Conservation (phyloP, 2,329 filamentous ascomycete genomes). For the Claviceps sp. region DNA sequence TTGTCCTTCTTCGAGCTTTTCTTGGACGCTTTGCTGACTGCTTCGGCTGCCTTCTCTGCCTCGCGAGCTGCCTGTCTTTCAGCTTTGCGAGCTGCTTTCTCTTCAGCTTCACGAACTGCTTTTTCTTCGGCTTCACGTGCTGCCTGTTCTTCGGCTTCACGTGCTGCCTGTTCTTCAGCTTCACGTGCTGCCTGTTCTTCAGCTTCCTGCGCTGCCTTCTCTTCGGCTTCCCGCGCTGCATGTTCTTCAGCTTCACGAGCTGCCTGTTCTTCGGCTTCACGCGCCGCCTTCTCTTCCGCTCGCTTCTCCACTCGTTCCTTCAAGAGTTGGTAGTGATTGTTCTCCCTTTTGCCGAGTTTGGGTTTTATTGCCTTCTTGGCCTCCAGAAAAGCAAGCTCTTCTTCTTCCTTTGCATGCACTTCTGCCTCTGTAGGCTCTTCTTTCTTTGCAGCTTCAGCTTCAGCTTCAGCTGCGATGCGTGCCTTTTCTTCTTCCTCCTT, state of each 20-base stretch:
- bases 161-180: constrained; percentile 7
- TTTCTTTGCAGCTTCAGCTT: no score
- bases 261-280: constrained; percentile 25
- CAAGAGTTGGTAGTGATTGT: constrained; percentile 28
- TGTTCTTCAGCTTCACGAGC: constrained; percentile 23
- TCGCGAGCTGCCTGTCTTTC: constrained; percentile 19
- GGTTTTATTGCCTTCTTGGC: constrained; percentile 36
- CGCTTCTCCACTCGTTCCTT: constrained; percentile 21
- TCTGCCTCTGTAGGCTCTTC: no score
- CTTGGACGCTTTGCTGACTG: constrained; percentile 26
- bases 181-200: not conserved
- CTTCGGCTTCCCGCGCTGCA: not conserved
- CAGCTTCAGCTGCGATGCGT: no score
- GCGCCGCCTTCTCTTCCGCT: constrained; percentile 19
- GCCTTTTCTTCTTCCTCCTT: no score
- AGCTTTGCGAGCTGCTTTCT: constrained; percentile 6
- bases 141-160: constrained; percentile 15
- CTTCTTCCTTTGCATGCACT: constrained; percentile 16
- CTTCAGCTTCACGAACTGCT: constrained; percentile 24
- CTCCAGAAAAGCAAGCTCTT: constrained; percentile 27
- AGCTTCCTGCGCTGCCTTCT: not conserved
- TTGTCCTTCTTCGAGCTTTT: constrained; percentile 21
- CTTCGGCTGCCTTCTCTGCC: constrained; percentile 14
- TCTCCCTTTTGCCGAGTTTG: constrained; percentile 30
- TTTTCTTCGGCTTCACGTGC: constrained; percentile 28